Conservation (phyloP, 306 rosid species). For the Trifolium fragiferum region DNA sequence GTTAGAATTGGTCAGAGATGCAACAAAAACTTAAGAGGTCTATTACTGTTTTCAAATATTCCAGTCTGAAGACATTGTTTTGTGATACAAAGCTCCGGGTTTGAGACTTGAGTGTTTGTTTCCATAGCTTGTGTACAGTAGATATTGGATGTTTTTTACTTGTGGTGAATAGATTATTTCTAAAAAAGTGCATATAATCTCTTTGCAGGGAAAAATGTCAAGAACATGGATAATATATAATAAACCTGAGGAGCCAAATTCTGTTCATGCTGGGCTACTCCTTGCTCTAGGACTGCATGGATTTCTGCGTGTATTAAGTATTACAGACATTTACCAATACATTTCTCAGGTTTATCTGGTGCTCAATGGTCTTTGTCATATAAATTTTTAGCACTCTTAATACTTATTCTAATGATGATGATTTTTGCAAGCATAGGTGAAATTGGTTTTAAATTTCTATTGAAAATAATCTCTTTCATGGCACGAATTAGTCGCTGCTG, state of each 20-base stretch:
- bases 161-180: not conserved
- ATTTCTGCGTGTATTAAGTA: conserved; percentile 70
- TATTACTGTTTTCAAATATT: not conserved
- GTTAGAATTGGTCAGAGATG: not conserved
- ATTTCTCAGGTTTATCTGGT: conserved; percentile 60
- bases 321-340: conserved; percentile 91
- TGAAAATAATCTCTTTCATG: conserved; percentile 17
- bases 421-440: not conserved
- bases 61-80: not conserved
- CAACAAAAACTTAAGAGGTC: not conserved
- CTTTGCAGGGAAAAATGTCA: conserved; percentile 93
- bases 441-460: conserved; percentile 21
- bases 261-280: conserved; percentile 95
- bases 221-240: conserved; percentile 92
- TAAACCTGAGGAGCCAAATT: conserved; percentile 85
- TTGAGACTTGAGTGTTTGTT: not conserved
- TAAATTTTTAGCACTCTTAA: conserved; percentile 15
- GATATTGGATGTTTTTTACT: not conserved
- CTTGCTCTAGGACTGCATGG: conserved; percentile 95
- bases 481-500: conserved; percentile 15
- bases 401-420: conserved; percentile 27
- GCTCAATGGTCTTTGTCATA: conserved; percentile 30
- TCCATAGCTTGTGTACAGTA: not conserved
- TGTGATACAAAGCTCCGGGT: not conserved
- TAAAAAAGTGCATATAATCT: conserved; percentile 35